Evolutionary conservation across 2,329 filamentous ascomycete species (phyloP), one percentile per base, ranked within the genome.

Genomic region (Sclerotinia spermophila): DNA sequence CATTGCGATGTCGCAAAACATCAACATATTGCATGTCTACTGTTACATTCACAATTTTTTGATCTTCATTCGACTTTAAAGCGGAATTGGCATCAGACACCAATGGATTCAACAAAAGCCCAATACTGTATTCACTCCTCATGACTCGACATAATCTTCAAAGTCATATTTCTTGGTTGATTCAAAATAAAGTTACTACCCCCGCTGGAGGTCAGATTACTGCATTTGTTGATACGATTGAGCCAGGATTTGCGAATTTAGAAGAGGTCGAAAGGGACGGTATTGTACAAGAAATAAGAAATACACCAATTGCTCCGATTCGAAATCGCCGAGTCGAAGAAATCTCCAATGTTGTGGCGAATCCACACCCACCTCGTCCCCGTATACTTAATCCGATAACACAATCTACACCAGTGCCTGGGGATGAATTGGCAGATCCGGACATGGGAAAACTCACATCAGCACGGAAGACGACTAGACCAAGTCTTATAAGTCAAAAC

Each of bases 121-220:
- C 58, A 67, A 68, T 69, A 71, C 70, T 60, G 64, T 71, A 73
- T 38, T 68, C 71, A 69, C 69, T 72, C 77, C 76, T 74, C 74
- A 80, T 80, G 78, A 80, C 78, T 79, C 75, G 76, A 72, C 75
- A 80, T 74, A 80, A 80, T 74, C 76, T 80, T 56, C 73, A 75
- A 72, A 69, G 56, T 74, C 78, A 80, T 67, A 77, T 79, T 72
- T 75, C 77, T 70, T 80, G 78, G 78, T 76, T 80, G 68, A 74
- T 79, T 66, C 74, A 75, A 56, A 73, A 73, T 67, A 71, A 76
- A 75, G 73, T 77, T 68, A 74, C 74, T 75, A 73, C 73, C 48
- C 73, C 75, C 40, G 72, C 67, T 69, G 69, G 67, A 67, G 72
- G 72, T 67, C 70, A 72, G 60, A 68, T 66, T 30, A 62, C 58